Base-by-base conservation (phyloP, 1,139 yeast genomes). In the Yamadazyma trypodendri region DNA sequence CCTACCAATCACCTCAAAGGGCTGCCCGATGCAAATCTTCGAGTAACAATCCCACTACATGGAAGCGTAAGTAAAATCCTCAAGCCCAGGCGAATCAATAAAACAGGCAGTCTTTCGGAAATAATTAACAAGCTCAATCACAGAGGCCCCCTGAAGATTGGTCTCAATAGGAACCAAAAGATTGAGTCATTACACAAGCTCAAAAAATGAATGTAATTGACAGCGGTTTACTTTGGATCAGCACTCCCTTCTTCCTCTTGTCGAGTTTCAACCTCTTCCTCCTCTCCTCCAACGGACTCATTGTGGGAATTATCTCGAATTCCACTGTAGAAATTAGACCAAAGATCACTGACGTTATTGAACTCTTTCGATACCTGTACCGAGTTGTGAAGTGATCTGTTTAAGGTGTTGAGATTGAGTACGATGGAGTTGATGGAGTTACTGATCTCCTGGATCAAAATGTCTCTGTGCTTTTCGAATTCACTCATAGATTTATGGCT, bases 291-390 rank as follows among this genome's bases (percentile, higher is more conserved):
- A 8, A 18, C 21, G 8, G 21, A 8, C 12, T 24, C 32, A 11
- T 18, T 23, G 2, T 31, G 49, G 14, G 25, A 32, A 2, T 43
- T 35, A 29, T 50, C 50, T 36, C 58, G 58, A 31, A 59, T 40
- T 1, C 73, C 72, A 44, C 61, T 64, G 44, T 71, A 71, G 45
- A 70, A 70, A 33, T 61, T 62, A 6, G 60, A 53, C 77, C 77
- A 71, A 29, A 70, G 54, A 18, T 66, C 52, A 13, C 73, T 73
- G 21, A 68, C 73, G 40, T 69, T 67, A 40, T 68, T 74, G 45
- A 71, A 71, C 39, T 68, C 75, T 40, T 68, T 68, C 5, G 75
- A 74, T 1, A 70, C 74, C 41, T 68, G 72, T 13, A 70, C 55
- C 21, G 70, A 63, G 41, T 65, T 70, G 38, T 63, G 61, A 35